These are phyloP conservation scores for Phytopythium ostracodes DNA, from an alignment of 352 stramenopile genomes.

Conservation along the genomic window DNA sequence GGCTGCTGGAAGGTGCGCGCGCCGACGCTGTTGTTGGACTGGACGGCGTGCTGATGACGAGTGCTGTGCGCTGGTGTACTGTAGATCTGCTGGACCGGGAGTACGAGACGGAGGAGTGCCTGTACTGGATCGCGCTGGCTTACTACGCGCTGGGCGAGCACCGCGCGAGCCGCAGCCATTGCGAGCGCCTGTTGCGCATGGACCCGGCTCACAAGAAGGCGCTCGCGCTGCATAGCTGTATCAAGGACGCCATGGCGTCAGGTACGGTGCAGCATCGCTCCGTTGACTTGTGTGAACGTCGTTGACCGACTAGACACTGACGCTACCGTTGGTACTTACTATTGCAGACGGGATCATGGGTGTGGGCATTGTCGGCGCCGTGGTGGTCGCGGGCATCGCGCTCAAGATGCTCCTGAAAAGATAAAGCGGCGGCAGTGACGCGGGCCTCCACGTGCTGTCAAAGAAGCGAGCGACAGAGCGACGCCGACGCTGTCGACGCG, in stretches of 20 bases:
- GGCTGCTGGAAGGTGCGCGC: conserved; percentile 55
- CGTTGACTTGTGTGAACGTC: too few relatives aligned
- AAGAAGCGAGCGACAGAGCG: neutral
- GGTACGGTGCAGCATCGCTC: conserved; percentile 30
- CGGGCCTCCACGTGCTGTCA: neutral
- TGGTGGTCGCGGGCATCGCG: conserved; percentile 67
- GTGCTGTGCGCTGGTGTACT: neutral
- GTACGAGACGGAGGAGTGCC: conserved; percentile 55
- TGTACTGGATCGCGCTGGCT: conserved; percentile 79
- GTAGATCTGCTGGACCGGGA: conserved; percentile 56
- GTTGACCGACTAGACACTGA: neutral
- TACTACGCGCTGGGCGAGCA: conserved; percentile 68
- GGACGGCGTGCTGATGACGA: neutral
- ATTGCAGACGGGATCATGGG: conserved; percentile 66
- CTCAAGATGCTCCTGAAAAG: conserved; percentile 71
- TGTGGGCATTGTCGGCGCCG: conserved; percentile 60
- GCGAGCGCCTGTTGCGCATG: conserved; percentile 70
- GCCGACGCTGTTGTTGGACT: too few relatives aligned
- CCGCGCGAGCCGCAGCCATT: conserved; percentile 59
- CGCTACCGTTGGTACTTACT: neutral
- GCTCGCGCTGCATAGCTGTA: conserved; percentile 68
- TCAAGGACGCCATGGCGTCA: conserved; percentile 64
- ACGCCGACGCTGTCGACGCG: neutral
- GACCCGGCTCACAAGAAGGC: conserved; percentile 69
- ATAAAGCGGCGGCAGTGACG: conserved; percentile 28